A percentile compares a stretch with the other conserved stretches of the same genome.
These are phyloP conservation scores for Mycena pura DNA, from an alignment of 768 basidiomycete genomes.

Conservation along the genomic window DNA sequence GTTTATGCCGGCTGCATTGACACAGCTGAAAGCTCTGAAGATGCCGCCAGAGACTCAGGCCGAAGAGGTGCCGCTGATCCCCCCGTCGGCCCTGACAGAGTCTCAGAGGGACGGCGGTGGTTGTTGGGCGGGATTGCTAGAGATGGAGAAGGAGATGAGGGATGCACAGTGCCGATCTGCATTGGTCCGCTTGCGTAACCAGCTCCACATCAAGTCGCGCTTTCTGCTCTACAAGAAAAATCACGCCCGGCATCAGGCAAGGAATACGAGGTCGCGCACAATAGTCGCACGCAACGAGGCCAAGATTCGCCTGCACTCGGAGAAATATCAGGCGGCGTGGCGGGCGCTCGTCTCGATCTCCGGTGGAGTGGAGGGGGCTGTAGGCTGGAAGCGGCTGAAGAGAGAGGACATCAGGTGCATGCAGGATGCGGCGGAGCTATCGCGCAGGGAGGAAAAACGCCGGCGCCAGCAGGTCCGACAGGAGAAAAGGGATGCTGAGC, in stretches of 20 bases:
- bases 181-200: conserved; percentile 25
- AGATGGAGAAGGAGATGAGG: conserved; percentile 30
- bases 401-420: conserved; percentile 13
- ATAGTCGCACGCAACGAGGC: conserved; percentile 2
- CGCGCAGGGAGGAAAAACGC: neutral
- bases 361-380: neutral
- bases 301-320: conserved; percentile 12
- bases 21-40: too few relatives aligned
- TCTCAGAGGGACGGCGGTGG: neutral
- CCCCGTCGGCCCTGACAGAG: conserved; percentile 20
- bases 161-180: conserved; percentile 29
- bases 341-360: conserved; percentile 6
- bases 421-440: conserved; percentile 12
- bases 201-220: conserved; percentile 28
- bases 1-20: too few relatives aligned
- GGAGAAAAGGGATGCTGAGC: neutral
- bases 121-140: neutral
- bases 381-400: neutral
- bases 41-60: too few relatives aligned
- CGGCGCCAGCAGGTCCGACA: neutral
- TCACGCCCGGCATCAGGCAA: conserved; percentile 3
- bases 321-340: conserved; percentile 23
- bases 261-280: conserved; percentile 11
- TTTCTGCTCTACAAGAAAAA: conserved; percentile 24
- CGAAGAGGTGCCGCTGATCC: conserved; percentile 22